Base-by-base conservation (phyloP, 169 alveolate genomes). In the Plasmodium vivax region DNA sequence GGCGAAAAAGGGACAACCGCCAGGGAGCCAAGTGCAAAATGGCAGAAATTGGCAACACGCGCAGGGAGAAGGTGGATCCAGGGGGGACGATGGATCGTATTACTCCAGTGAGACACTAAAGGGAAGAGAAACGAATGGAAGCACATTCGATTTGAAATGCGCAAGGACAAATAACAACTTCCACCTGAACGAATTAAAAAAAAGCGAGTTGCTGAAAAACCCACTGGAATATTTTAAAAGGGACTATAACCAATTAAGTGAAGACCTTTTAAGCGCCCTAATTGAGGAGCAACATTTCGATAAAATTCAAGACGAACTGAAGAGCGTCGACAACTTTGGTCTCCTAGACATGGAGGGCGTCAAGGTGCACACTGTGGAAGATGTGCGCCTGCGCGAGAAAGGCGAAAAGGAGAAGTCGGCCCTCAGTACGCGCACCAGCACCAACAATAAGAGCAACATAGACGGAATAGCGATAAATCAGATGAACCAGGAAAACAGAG, bases 141-240 rank as follows among this genome's bases (percentile, higher is more conserved):
- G n/a, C 41, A 54, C n/a, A 10, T 45, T 16, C 30, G 27, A 73
- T 73, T 72, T 34, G 19, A 72, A 85, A 85, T 14, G 56, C 38
- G 16, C 30, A 8, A 19, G 8, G 56, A 85, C 41, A 85, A 72
- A 85, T 83, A 68, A 83, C 32, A 77, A n/a, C 32, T 77, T 8
- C 23, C 51, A 77, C 4, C 27, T 77, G 84, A 77, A 77, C 16
- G 36, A 45, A 23, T 45, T 38, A 81, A 83, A 83, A 30, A 68
- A 56, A 23, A 51, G 73, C 30, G 79, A 68, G 72, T 30, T 32
- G 72, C 4, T 34, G 72, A 83, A 83, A 10, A 56, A 83, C 71
- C 45, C 74, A 32, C 36, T 43, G 72, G 85, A 81, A 81, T 43
- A 81, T 81, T 81, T 81, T 41, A 81, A 81, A 81, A 47, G 85